Percentiles rank a stretch among this genome's conserved stretches.
phyloP scores from a whole-genome alignment of 768 basidiomycete species.

The Pisolithus albus region DNA sequence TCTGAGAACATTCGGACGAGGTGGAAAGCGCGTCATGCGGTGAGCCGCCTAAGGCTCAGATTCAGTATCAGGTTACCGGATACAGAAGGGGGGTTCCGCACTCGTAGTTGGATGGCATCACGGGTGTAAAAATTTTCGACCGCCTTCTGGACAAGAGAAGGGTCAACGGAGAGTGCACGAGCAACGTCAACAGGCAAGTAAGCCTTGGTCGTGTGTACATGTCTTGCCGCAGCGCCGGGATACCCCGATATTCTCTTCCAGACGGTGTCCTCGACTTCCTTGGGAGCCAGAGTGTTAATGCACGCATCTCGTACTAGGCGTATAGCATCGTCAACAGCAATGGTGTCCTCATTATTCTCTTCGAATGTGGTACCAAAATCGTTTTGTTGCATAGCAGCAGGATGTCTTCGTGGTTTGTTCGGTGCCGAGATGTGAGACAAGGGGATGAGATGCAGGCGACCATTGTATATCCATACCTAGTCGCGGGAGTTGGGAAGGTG shows the following conservation, averaged over 20 bases:
- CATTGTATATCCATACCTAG: conserved; percentile 87
- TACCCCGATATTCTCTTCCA: conserved; percentile 76
- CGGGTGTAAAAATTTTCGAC: conserved; percentile 93
- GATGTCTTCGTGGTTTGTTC: conserved; percentile 46
- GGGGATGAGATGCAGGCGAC: conserved; percentile 81
- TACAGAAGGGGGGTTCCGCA: conserved; percentile 32
- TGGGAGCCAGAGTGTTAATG: conserved; percentile 53
- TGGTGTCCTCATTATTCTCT: conserved; percentile 43
- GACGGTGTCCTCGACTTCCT: conserved; percentile 54
- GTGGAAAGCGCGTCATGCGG: conserved; percentile 86
- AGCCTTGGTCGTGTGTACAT: conserved; percentile 70
- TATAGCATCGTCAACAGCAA: conserved; percentile 58
- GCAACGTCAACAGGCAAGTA: conserved; percentile 79
- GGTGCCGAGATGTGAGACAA: conserved; percentile 65
- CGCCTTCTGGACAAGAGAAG: conserved; percentile 75
- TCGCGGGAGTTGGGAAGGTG: conserved; percentile 23
- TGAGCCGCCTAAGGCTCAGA: conserved; percentile 58
- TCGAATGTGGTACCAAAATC: conserved; percentile 19
- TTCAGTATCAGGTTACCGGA: neutral
- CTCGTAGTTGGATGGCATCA: conserved; percentile 83
- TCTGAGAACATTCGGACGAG: conserved; percentile 52
- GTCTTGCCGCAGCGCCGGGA: conserved; percentile 55
- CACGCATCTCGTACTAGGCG: conserved; percentile 48
- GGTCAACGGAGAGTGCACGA: conserved; percentile 55
- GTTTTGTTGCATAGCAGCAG: conserved; percentile 2